Percentiles rank a stretch among this genome's conserved stretches.
phyloP scores from a whole-genome alignment of 1,139 yeast genomes.

The Entelexis paramagnoliae region DNA sequence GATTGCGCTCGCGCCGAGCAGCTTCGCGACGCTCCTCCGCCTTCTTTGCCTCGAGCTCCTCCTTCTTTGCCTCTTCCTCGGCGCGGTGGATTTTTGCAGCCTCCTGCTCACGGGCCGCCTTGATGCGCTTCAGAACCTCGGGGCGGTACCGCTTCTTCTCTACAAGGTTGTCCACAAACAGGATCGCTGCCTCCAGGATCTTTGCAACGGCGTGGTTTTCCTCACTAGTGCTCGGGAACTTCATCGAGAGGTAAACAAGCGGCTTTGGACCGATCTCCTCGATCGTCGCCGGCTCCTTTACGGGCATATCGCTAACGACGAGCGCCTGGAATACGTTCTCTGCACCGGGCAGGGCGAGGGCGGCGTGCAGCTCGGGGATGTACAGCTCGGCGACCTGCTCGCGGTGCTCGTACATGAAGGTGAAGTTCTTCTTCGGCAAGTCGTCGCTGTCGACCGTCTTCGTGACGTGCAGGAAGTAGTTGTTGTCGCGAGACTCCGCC shows the following conservation, averaged over 20 bases:
- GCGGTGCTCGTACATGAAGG: constrained; percentile 79
- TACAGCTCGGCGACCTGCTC: constrained; percentile 64
- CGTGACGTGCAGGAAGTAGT: constrained; percentile 77
- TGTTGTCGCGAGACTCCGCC: constrained; percentile 63
- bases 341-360: constrained; percentile 37
- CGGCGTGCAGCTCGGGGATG: constrained; percentile 43
- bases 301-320: constrained; percentile 75
- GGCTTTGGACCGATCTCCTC: constrained; percentile 47
- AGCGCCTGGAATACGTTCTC: constrained; percentile 51
- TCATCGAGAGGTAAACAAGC: constrained; percentile 44
- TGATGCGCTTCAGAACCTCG: constrained; percentile 57
- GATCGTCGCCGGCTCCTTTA: constrained; percentile 48
- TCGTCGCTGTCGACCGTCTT: constrained; percentile 61
- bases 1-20: constrained; percentile 44
- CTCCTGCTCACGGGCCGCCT: constrained; percentile 64
- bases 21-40: constrained; percentile 59
- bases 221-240: constrained; percentile 38
- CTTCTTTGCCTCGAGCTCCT: constrained; percentile 56
- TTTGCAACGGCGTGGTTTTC: constrained; percentile 42
- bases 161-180: constrained; percentile 45
- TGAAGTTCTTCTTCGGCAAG: constrained; percentile 56
- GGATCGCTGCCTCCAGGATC: constrained; percentile 44
- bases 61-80: constrained; percentile 53
- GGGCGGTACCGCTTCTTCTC: constrained; percentile 45
- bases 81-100: constrained; percentile 47